Evolutionary conservation across 345 rosid species (phyloP), one percentile per base, ranked within the genome.

Genomic region (Noccaea caerulescens): DNA sequence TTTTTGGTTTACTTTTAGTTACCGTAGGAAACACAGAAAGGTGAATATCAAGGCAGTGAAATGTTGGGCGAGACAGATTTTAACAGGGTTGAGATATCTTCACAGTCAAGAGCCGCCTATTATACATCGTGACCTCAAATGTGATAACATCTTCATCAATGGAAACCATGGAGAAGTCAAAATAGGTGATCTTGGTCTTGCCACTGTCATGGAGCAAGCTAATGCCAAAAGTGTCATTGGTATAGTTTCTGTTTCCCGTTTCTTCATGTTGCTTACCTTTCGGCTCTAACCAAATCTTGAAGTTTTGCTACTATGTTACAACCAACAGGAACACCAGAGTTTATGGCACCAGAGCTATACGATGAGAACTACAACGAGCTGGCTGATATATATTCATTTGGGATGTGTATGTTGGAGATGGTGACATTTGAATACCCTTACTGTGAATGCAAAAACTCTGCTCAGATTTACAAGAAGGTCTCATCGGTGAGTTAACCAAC

Each of bases 111-210:
- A 83, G 25, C 98, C 97, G 46, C 94, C 96, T 5, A 83, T 93
- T 66, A 89, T 93, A 39, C 98, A 93, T 76, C 80, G 96, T 20
- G 98, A 93, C 81, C 85, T 93, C 78, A 93, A 93, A 84, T 93
- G 97, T 12, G 98, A 93, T 81, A 93, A 93, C 82, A 80, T 93
- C 53, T 88, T 93, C 71, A 88, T 93, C 74, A 93, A 93, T 71
- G 98, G 98, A 36, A 87, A 89, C 85, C 92, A 81, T 73, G 98
- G 97, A 69, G 94, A 91, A 83, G 96, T 93, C 64, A 93, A 93
- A 77, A 93, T 93, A 72, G 98, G 98, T 72, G 97, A 93, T 82
- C 96, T 93, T 56, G 98, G 98, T 34, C 80, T 93, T 64, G 98
- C 98, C 58, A 86, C 87, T 73, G 83, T 93, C 76, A 85, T 91